Base-by-base conservation (phyloP, 2,329 filamentous ascomycete genomes). In the Fusarium brachygibbosum region DNA sequence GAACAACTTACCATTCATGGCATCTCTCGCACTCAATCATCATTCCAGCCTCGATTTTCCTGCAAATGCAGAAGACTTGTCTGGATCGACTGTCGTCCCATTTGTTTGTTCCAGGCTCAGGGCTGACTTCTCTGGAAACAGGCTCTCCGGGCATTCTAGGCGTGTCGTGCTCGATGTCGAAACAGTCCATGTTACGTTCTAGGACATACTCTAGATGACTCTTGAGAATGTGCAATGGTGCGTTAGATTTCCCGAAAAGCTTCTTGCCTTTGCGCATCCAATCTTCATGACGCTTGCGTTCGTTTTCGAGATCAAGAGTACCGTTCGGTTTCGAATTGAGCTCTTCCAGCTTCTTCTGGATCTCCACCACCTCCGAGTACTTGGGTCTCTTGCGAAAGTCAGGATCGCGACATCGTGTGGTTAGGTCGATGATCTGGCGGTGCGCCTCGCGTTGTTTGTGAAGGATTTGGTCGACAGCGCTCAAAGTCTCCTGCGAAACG, bases 241-340 rank as follows among this genome's bases (percentile, higher is more conserved):
- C 96, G 77, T 99, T 99, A 2, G 96, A 96, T 80, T 99, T 99
- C 53, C 96, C 96, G 76, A 99, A 99, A 0, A 99, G 82, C 78
- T 98, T 98, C 82, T 99, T 99, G 51, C 96, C 96, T 75, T 93
- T 93, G 32, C 96, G 88, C 95, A 99, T 99, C 96, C 96, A 99
- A 78, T 99, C 96, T 77, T 99, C 96, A 71, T 98, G 96, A 10
- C 93, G 90, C 77, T 96, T 97, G 70, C 96, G 92, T 78, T 98
- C 94, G 69, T 93, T 94, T 76, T 99, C 96, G 6, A 99, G 87
- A 74, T 99, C 96, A 34, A 97, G 87, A 0, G 95, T 97, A 3
- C 96, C 96, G 40, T 88, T 88, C 0, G 96, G 96, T 76, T 98
- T 98, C 68, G 93, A 97, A 74, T 97, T 97, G 12, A 98, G 86